Percentiles rank a stretch among this genome's conserved stretches.
phyloP scores from a whole-genome alignment of 108 stramenopile genomes.

The Nannochloropsis granulata region DNA sequence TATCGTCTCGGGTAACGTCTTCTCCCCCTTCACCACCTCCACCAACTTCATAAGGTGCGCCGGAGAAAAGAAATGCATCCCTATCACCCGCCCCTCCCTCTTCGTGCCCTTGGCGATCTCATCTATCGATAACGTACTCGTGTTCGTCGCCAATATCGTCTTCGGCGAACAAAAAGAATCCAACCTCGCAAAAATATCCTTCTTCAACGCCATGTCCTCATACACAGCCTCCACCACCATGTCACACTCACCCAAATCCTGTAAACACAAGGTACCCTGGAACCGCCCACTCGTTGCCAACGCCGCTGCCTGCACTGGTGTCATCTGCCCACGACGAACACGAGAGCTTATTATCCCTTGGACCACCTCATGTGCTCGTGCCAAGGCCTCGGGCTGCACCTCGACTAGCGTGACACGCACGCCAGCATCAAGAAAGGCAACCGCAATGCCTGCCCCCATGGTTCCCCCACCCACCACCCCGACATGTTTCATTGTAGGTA shows the following conservation, averaged over 20 bases:
- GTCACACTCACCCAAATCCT: slow-evolving; percentile 43
- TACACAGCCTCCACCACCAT: slow-evolving; percentile 89
- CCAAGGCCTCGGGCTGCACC: slow-evolving; percentile 11
- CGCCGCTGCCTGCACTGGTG: background rate
- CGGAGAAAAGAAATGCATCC: slow-evolving; percentile 94
- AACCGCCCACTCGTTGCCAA: background rate
- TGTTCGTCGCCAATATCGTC: slow-evolving; percentile 54
- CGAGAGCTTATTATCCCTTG: background rate
- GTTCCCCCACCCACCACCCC: slow-evolving; percentile 77
- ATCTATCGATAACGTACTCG: slow-evolving; percentile 83
- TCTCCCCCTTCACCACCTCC: slow-evolving; percentile 62
- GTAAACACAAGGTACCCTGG: background rate
- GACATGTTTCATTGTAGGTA: slow-evolving; percentile 4
- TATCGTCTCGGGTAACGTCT: slow-evolving; percentile 43
- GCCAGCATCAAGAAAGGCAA: slow-evolving; percentile 72
- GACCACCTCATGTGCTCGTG: background rate
- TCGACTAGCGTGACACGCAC: slow-evolving; percentile 70
- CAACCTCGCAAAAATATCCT: slow-evolving; percentile 64
- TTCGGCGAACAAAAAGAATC: slow-evolving; percentile 44
- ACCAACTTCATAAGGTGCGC: slow-evolving; percentile 85
- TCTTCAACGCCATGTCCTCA: slow-evolving; percentile 80
- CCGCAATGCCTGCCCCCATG: slow-evolving; percentile 91
- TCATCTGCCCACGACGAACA: background rate
- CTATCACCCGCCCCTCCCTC: slow-evolving; percentile 43
- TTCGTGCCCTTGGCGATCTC: slow-evolving; percentile 45